These are phyloP conservation scores for Lojkania enalia DNA, from an alignment of 2,329 filamentous ascomycete species.

Conservation along the genomic window DNA sequence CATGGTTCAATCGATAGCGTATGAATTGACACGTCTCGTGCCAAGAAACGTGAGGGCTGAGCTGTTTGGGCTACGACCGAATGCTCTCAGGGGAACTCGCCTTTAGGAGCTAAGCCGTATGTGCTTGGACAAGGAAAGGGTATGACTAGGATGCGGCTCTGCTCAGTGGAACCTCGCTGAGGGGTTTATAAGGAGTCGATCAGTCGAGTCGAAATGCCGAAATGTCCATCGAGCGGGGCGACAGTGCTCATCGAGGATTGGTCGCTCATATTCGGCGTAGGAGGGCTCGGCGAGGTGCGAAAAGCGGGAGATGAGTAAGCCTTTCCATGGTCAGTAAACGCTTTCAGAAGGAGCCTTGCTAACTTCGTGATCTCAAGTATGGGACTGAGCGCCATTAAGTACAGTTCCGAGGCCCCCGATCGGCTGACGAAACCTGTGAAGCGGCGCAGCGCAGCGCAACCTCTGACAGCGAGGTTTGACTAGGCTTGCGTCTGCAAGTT, in stretches of 20 bases:
- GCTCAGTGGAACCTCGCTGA: slow-evolving; percentile 6
- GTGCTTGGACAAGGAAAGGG: slow-evolving; percentile 13
- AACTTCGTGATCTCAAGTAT: slow-evolving; percentile 9
- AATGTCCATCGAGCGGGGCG: slow-evolving; percentile 9
- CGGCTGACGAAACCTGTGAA: slow-evolving; percentile 16
- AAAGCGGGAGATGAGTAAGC: slow-evolving; percentile 18
- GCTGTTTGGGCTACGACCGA: background rate
- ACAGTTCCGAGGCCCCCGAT: slow-evolving; percentile 7
- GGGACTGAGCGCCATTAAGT: slow-evolving; percentile 20
- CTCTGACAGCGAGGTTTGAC: slow-evolving; percentile 11
- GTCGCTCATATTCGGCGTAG: slow-evolving; percentile 3
- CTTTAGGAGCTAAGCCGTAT: slow-evolving; percentile 8
- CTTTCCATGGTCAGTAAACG: slow-evolving; percentile 10
- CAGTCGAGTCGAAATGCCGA: slow-evolving; percentile 15
- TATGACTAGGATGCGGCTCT: slow-evolving; percentile 23
- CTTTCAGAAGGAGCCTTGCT: slow-evolving; percentile 4
- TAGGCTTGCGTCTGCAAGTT: slow-evolving; percentile 17
- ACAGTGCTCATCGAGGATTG: slow-evolving; percentile 15
- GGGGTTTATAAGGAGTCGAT: slow-evolving; percentile 19
- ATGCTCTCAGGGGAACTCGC: background rate
- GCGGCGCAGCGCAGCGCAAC: slow-evolving; percentile 14
- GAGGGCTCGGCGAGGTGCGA: background rate
- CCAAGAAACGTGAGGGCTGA: slow-evolving; percentile 3
- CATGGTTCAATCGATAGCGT: background rate
- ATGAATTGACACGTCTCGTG: slow-evolving; percentile 3